A percentile compares a stretch with the other conserved stretches of the same genome.
phyloP scores from a whole-genome alignment of 2,329 filamentous ascomycete genomes.

The Shiraia bambusicola region DNA sequence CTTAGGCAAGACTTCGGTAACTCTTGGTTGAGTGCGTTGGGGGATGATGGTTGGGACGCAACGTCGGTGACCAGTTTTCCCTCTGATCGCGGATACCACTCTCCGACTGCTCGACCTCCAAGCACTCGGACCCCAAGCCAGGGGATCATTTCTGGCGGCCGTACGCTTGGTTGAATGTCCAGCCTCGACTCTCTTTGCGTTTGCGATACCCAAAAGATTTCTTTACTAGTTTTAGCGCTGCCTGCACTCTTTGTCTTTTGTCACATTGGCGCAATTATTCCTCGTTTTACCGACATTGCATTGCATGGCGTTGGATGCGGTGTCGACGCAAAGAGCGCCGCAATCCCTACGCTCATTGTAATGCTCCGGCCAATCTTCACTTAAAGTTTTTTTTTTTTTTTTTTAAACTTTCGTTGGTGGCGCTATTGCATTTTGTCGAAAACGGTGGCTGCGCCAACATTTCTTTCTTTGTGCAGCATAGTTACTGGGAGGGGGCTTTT shows the following conservation, averaged over 20 bases:
- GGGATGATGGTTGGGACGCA: constrained; percentile 67
- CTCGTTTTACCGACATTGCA: constrained; percentile 1
- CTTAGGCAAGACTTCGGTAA: constrained; percentile 82
- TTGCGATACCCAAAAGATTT: constrained; percentile 43
- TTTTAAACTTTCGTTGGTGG: constrained; percentile 21
- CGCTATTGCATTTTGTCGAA: constrained; percentile 23
- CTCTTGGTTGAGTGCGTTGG: constrained; percentile 82
- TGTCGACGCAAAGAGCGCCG: constrained; percentile 21
- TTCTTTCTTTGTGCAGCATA: constrained; percentile 13
- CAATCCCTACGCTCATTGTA: constrained; percentile 36
- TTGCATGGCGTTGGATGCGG: constrained; percentile 39
- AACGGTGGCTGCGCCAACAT: constrained; percentile 37
- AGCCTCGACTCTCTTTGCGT: constrained; percentile 25
- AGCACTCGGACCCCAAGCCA: constrained; percentile 41
- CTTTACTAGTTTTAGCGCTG: constrained; percentile 13
- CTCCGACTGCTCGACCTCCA: constrained; percentile 35
- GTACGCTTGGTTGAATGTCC: constrained; percentile 39
- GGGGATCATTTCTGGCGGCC: constrained; percentile 43
- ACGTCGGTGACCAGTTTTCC: constrained; percentile 35
- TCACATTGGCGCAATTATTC: constrained; percentile 14
- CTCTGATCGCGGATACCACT: constrained; percentile 34
- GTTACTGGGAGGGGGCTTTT: too few species aligned
- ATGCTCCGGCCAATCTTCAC: constrained; percentile 12
- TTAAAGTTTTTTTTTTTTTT: constrained; percentile 10
- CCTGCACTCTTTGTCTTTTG: constrained; percentile 3